A percentile compares a stretch with the other conserved stretches of the same genome.
These are phyloP conservation scores for Populus nigra DNA, from an alignment of 345 rosid species.

Conservation along the genomic window DNA sequence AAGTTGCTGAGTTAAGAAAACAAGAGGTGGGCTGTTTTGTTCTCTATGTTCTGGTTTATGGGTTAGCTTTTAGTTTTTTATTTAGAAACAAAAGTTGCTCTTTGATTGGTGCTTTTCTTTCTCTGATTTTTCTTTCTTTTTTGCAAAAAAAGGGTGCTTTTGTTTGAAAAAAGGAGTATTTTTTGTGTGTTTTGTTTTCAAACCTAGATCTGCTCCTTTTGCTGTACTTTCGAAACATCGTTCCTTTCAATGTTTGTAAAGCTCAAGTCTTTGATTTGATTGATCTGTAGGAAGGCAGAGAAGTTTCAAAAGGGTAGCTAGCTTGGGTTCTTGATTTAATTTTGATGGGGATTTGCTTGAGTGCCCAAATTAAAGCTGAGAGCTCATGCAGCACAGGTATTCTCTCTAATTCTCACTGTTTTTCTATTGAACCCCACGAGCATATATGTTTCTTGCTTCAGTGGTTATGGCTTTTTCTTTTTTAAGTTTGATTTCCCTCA, in stretches of 20 bases:
- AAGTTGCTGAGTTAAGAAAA: constrained; percentile 1
- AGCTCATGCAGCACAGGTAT: constrained; percentile 71
- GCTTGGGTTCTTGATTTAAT: constrained; percentile 12
- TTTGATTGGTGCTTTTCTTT: constrained; percentile 11
- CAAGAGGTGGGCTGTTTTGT: constrained; percentile 20
- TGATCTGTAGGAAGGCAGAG: constrained; percentile 31
- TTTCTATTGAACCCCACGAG: constrained; percentile 2
- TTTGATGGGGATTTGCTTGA: constrained; percentile 85
- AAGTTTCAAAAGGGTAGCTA: constrained; percentile 18
- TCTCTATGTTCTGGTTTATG: constrained; percentile 9
- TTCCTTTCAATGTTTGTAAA: constrained; percentile 16
- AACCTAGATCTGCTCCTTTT: constrained; percentile 38
- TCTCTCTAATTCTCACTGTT: not conserved
- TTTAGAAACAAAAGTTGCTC: not conserved
- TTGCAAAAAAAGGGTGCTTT: not conserved
- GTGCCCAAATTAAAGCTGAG: constrained; percentile 85
- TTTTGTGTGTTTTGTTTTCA: constrained; percentile 2
- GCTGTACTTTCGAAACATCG: constrained; percentile 11
- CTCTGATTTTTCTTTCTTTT: not conserved
- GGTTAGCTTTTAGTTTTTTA: not conserved
- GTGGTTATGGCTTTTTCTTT: not conserved
- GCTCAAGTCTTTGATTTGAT: not conserved
- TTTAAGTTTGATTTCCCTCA: not conserved
- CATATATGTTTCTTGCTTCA: not conserved
- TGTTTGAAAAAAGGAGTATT: not conserved